Evolutionary conservation across 331 rosid genomes (phyloP).

Genomic region (Dryas integrifolia): DNA sequence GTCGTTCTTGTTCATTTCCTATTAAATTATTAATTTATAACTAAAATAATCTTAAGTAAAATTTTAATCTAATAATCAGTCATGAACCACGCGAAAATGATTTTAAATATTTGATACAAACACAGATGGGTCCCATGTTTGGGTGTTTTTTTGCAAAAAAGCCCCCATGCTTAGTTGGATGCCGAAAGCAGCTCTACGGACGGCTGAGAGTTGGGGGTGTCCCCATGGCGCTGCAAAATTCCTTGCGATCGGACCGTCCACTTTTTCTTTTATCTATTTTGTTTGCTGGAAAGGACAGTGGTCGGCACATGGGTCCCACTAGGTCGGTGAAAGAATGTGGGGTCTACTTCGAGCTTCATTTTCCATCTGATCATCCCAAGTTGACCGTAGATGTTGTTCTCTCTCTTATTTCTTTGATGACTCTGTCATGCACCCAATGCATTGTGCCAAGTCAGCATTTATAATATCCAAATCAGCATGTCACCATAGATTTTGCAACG

Average conservation of each 20-base stretch:
- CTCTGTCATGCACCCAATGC: background rate
- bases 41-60: background rate
- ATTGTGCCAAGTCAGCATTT: slow-evolving; percentile 4
- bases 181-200: slow-evolving; percentile 10
- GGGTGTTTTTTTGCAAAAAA: too few relatives aligned
- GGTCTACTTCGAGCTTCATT: background rate
- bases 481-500: too few relatives aligned
- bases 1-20: background rate
- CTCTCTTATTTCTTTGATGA: too few relatives aligned
- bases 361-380: background rate
- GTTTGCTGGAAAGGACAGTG: background rate
- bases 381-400: background rate
- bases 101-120: background rate
- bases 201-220: background rate
- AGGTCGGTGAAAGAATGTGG: slow-evolving; percentile 15
- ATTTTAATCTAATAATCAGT: background rate
- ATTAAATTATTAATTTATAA: too few relatives aligned
- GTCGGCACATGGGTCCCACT: slow-evolving; percentile 32
- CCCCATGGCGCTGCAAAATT: background rate
- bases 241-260: slow-evolving; percentile 26
- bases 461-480: too few relatives aligned
- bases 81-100: background rate
- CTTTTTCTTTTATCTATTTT: background rate
- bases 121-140: background rate
- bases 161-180: background rate